Evolutionary conservation across 1,139 yeast genomes (phyloP).

Genomic region (Yamadazyma friedrichii): DNA sequence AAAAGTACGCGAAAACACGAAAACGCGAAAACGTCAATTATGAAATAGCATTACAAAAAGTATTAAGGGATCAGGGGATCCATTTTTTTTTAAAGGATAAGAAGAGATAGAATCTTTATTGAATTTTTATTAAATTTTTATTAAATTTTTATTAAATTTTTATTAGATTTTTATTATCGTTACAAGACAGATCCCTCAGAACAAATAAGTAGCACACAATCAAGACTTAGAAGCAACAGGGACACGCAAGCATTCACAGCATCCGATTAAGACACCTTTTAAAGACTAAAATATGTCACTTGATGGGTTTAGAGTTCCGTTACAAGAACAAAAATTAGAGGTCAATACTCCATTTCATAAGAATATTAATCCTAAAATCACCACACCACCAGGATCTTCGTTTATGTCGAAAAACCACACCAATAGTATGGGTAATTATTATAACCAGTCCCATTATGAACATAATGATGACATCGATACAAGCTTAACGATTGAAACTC

Average conservation of each 20-base stretch:
- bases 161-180: no score
- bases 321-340: slow-evolving; percentile 16
- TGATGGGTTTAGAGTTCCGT: slow-evolving; percentile 18
- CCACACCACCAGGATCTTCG: slow-evolving; percentile 37
- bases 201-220: no score
- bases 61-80: slow-evolving; percentile 7
- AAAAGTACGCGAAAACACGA: slow-evolving; percentile 7
- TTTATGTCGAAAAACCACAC: slow-evolving; percentile 10
- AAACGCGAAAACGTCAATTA: slow-evolving; percentile 9
- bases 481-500: slow-evolving; percentile 17
- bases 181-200: not conserved
- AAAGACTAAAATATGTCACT: slow-evolving; percentile 6
- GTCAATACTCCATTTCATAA: slow-evolving; percentile 17
- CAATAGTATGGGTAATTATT: not conserved
- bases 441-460: not conserved
- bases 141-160: no score
- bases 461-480: slow-evolving; percentile 7
- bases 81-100: not conserved
- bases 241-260: no score
- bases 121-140: no score
- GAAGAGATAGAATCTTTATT: no score
- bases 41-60: slow-evolving; percentile 3
- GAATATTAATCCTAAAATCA: slow-evolving; percentile 21
- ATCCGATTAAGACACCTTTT: no score
- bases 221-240: no score